Evolutionary conservation across 1,139 yeast species (phyloP), one percentile per base, ranked within the genome.

Genomic region (Protomyces lactucae-debilis): DNA sequence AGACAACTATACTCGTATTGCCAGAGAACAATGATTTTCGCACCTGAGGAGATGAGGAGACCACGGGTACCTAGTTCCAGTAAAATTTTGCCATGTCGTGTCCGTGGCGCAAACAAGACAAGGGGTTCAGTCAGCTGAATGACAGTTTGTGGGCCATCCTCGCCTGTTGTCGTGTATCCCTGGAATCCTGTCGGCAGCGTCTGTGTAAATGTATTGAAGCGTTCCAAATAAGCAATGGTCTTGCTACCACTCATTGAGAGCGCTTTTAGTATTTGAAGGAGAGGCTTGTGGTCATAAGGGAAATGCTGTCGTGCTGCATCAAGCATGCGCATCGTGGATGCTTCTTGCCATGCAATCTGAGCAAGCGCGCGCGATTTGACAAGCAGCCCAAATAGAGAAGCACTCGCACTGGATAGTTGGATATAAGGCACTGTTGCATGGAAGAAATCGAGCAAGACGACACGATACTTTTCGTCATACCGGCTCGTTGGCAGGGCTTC

Each of bases 131-230:
- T 43, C 35, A 59, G 43, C 45, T 59, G 52, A 36, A 60, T 46
- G 23, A 55, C 45, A 0, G 57, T 40, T 21, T 60, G 55, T 8
- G 37, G 61, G 21, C 45, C 36, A 12, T 60, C 60, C 23, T 64
- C 64, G 12, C 54, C 36, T 12, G 60, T 28, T 10, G 52, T 28
- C 25, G 46, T 51, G 23, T 45, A 64, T 16, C 32, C 40, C 23
- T 60, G 54, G 48, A 60, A 64, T 3, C 66, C 66, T 3, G 54
- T 48, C 45, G 66, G 66, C 28, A 64, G 16, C 1, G 48, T 36
- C 35, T 60, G 66, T n/a, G 66, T 64, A 21, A 64, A 59, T n/a
- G 66, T 64, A 10, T 16, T 52, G 16, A 61, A 32, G 0, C 39
- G 52, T 12, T 46, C 53, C 9, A 55, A 52, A 36, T 43, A 66